A percentile compares a stretch with the other conserved stretches of the same genome.
Evolutionary conservation across 2,329 filamentous ascomycete genomes (phyloP).

Genomic region (Aspergillus ustus): DNA sequence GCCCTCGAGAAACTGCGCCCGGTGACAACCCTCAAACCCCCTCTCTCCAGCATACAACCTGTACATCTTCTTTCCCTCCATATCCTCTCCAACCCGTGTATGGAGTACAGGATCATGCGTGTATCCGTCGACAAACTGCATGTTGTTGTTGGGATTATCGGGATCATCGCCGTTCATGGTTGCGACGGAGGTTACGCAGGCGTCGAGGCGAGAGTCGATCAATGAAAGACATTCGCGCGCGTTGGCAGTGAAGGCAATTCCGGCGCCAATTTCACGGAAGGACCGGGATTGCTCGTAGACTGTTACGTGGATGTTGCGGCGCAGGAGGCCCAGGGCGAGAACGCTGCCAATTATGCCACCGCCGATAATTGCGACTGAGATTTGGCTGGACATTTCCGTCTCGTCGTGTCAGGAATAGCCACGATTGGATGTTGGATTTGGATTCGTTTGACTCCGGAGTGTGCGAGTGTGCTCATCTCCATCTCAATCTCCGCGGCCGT

Average conservation of each 20-base stretch:
- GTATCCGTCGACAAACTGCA: constrained; percentile 33
- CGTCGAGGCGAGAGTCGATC: constrained; percentile 24
- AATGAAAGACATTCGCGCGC: constrained; percentile 27
- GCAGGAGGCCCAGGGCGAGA: constrained; percentile 31
- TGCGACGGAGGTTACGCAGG: constrained; percentile 21
- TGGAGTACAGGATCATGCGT: constrained; percentile 24
- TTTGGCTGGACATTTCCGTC: not conserved
- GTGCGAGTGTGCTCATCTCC: not conserved
- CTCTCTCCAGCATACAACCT: constrained; percentile 20
- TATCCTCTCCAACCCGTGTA: not conserved
- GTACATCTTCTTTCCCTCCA: constrained; percentile 23
- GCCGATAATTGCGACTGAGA: constrained; percentile 35
- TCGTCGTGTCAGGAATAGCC: no score
- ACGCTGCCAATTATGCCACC: constrained; percentile 34
- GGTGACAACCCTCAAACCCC: constrained; percentile 36
- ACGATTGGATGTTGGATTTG: not conserved
- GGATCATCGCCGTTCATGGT: constrained; percentile 19
- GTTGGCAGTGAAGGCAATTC: constrained; percentile 30
- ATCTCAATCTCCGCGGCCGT: not conserved
- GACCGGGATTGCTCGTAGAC: constrained; percentile 33
- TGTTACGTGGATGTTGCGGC: constrained; percentile 25
- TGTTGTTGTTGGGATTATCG: constrained; percentile 22
- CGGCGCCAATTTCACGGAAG: constrained; percentile 33
- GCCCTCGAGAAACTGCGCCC: constrained; percentile 49
- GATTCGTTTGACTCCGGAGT: not conserved